Evolutionary conservation across 225 moss, liverwort and hornwort species (phyloP), one percentile per base, ranked within the genome.

Genomic region (Ulota crispa): DNA sequence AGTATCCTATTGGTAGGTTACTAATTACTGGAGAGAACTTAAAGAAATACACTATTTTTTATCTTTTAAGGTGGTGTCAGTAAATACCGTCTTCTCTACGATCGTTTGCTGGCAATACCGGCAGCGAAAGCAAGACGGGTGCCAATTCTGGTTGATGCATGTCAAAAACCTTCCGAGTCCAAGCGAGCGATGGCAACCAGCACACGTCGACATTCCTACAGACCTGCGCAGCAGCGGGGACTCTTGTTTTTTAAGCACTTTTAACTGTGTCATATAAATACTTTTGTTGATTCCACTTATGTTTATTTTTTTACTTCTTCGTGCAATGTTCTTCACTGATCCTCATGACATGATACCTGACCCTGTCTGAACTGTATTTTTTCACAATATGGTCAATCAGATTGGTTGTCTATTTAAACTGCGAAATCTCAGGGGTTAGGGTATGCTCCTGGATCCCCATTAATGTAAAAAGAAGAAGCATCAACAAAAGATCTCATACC

Each of bases 61-160:
- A 50, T 18, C 5, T 50, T 50, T 16, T 50, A 50, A 32, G 18
- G 53, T 42, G 63, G 43, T 42, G 65, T 83, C 43, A 76, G 77
- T 43, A 26, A 16, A 5, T 81, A 95, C 97, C 93, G 95, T 93
- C 72, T 88, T 86, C 62, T 97, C 97, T 50, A 92, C 85, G 23
- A 97, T 97, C n/a, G 88, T 75, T 63, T 93, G 85, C 45, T 88
- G 70, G 77, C 97, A 97, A 15, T 82, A 81, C 42, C 87, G 87
- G 80, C 97, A 97, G 83, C 91, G 82, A 77, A 97, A 97, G 87
- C 97, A 97, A 67, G 87, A 82, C 26, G 97, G 97, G 77, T 97
- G 97, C 97, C 97, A 97, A 57, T 93, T 93, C 70, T 87, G 89
- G 72, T 93, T 93, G 78, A 95, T 79, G 65, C 95, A 95, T 31